phyloP scores from a whole-genome alignment of 2,329 filamentous ascomycete species.

The Trichothecium roseum region DNA sequence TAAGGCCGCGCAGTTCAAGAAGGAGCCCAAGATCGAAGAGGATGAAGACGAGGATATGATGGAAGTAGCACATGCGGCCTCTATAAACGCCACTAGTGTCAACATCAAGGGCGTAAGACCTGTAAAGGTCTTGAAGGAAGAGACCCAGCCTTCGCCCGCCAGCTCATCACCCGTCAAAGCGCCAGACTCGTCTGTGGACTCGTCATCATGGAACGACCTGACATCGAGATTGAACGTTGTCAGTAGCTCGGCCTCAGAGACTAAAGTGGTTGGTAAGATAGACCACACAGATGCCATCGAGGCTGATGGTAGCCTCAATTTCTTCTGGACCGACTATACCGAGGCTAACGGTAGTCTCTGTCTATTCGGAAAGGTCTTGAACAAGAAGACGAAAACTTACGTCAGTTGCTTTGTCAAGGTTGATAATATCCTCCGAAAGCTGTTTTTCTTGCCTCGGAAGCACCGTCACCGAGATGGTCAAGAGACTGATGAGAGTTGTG shows the following conservation, averaged over 20 bases:
- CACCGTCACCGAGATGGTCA: conserved; percentile 44
- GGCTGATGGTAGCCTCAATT: conserved; percentile 78
- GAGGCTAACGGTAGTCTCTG: conserved; percentile 87
- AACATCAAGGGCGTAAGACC: conserved; percentile 72
- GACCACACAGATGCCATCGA: conserved; percentile 80
- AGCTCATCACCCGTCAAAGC: conserved; percentile 66
- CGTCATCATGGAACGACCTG: conserved; percentile 80
- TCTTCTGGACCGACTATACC: conserved; percentile 97
- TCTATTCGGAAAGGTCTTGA: conserved; percentile 90
- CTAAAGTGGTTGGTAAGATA: conserved; percentile 64
- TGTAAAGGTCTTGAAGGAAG: conserved; percentile 58
- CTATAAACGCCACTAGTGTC: conserved; percentile 58
- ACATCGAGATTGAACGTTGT: conserved; percentile 79
- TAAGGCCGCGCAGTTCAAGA: conserved; percentile 44
- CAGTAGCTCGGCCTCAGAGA: conserved; percentile 58
- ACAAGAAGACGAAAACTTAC: conserved; percentile 69
- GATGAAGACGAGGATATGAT: conserved; percentile 76
- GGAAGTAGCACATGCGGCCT: conserved; percentile 72
- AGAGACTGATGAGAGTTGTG: conserved; percentile 66
- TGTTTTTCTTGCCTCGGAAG: conserved; percentile 84
- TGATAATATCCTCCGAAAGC: conserved; percentile 84
- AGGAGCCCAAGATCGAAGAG: conserved; percentile 52
- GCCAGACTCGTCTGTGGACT: conserved; percentile 54
- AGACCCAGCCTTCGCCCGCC: conserved; percentile 57
- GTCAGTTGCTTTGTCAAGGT: conserved; percentile 94